A percentile compares a stretch with the other conserved stretches of the same genome.
Conservation (phyloP, 768 basidiomycete species). For the Xerocomus brunneocitrinus region DNA sequence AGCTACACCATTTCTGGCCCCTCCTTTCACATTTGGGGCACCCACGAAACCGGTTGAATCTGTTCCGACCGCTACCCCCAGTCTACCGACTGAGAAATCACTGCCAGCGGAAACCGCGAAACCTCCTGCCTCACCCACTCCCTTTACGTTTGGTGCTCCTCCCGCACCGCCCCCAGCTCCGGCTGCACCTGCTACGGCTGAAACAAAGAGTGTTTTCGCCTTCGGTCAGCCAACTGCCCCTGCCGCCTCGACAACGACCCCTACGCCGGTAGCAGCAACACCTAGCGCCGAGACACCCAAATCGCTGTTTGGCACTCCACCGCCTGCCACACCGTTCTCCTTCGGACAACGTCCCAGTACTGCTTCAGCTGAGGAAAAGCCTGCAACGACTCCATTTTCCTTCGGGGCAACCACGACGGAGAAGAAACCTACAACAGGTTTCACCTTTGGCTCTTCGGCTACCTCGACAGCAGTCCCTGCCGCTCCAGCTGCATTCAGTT, state of each 20-base stretch:
- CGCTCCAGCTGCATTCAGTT: conserved; percentile 39
- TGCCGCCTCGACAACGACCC: conserved; percentile 4
- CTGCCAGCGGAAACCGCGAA: conserved; percentile 5
- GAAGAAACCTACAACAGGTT: conserved; percentile 36
- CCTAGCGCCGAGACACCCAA: conserved; percentile 37
- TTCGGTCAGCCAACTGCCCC: conserved; percentile 26
- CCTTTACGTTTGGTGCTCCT: conserved; percentile 30
- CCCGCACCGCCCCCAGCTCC: conserved; percentile 1
- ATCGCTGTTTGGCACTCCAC: conserved; percentile 36
- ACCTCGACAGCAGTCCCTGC: conserved; percentile 32
- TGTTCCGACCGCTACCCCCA: conserved; percentile 1
- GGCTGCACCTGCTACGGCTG: conserved; percentile 8
- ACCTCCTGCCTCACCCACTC: conserved; percentile 1
- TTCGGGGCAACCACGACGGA: conserved; percentile 33
- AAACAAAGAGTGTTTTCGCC: conserved; percentile 31
- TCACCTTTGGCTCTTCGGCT: conserved; percentile 40
- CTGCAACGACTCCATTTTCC: conserved; percentile 15
- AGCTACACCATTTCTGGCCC: conserved; percentile 3
- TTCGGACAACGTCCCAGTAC: conserved; percentile 36
- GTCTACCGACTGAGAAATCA: conserved; percentile 10
- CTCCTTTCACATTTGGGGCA: conserved; percentile 29
- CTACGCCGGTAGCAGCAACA: conserved; percentile 5
- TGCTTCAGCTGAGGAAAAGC: conserved; percentile 23
- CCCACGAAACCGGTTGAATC: conserved; percentile 22
- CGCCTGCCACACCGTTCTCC: conserved; percentile 34